Evolutionary conservation across 177 flowering plant species (phyloP), one percentile per base, ranked within the genome.

Genomic region (Telopea speciosissima): DNA sequence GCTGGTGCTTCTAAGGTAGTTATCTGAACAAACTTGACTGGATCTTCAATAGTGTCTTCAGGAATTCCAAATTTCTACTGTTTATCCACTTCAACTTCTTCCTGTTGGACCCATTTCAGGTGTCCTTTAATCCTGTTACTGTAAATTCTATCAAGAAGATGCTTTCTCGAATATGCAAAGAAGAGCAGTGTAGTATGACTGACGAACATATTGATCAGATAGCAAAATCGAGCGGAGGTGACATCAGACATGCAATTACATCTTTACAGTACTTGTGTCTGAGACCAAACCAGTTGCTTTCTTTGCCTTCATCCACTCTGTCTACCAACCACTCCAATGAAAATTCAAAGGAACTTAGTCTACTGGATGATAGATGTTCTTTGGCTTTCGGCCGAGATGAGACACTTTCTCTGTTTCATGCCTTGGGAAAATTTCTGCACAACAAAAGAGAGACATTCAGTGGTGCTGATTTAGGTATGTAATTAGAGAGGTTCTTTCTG

Each of bases 341-440:
- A 31, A 75, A 76, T 40, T 58, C 71, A 17, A 71, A 72, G 68
- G 69, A 74, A 62, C 21, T 28, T 8, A 61, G 66, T 71, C 60
- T 54, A 54, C 36, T 70, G 71, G 71, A 80, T 70, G 74, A 65
- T 72, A 82, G 69, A 65, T 69, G 68, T 71, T 68, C 83, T 56
- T 77, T 81, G 54, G 73, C 83, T 24, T 84, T 88, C 76, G 97
- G 97, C 68, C 86, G 90, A 84, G 98, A 95, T 81, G 95, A 89
- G 68, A 90, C 94, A 59, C 87, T 95, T 61, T 83, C 97, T 40
- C 79, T 95, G 36, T 93, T 95, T 83, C 99, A 95, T 85, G 99
- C 96, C 68, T 80, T 95, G 77, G 99, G 99, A 67, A 95, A 95
- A 75, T 95, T 95, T 81, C 80, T 95, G 67, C 99, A 95, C 84